Evolutionary conservation across 2,329 filamentous ascomycete genomes (phyloP), one percentile per base, ranked within the genome.

Genomic region (Cytospora piceicola): DNA sequence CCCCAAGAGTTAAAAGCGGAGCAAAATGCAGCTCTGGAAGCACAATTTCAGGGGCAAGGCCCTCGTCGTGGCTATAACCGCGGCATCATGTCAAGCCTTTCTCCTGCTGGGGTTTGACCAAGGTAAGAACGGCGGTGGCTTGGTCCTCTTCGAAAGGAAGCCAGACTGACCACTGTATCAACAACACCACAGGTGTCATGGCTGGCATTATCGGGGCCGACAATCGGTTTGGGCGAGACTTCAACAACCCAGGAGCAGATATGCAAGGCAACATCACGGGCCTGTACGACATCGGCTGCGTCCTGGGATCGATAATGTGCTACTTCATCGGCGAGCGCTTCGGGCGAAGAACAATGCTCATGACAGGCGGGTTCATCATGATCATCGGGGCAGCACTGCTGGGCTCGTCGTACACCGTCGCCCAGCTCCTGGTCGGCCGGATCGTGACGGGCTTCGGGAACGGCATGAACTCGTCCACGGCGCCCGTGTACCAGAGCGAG

Each of bases 361-460:
- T 79, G 11, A 65, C 70, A 0, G 77, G 76, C 30, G 74, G 73
- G 0, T 69, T 71, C 8, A 78, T 76, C 52, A 79, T 79, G 77
- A 72, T 80, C 32, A 71, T 79, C 32, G 78, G 78, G 27, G 73
- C 77, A 0, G 71, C 73, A 17, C 75, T 80, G 36, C 72, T 77
- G 3, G 72, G 69, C 1, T 73, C 76, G 2, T 78, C 78, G 0
- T 76, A 72, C 58, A 73, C 71, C 15, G 66, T 76, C 14, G 71
- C 76, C 0, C 77, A 80, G 66, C 72, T 81, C 53, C 73, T 81
- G 14, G 77, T 75, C 15, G 79, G 78, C 0, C 73, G 81, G 29
- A 77, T 82, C 57, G 75, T 82, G 22, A 81, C 80, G 1, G 80
- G 81, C 0, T 71, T 83, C 30, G 78, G 78, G 2, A 78, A 79